Evolutionary conservation across 345 rosid genomes (phyloP).

Genomic region (Eucalyptus brandiana): DNA sequence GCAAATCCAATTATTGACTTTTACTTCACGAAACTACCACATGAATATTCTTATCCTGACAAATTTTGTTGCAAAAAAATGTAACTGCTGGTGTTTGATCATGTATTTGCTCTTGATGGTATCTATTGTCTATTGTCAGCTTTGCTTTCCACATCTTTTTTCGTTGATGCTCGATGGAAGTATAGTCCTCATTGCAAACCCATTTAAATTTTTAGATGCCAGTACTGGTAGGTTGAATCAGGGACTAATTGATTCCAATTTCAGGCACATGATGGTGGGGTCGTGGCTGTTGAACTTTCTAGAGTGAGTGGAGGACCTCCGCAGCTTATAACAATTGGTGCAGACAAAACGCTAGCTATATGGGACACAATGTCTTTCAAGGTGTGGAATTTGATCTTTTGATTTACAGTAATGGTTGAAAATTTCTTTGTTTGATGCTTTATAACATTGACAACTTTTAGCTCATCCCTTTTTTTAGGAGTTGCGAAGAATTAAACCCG

Average conservation of each 20-base stretch:
- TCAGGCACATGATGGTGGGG: constrained; percentile 99
- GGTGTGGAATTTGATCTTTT: constrained; percentile 26
- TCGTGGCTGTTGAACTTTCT: constrained; percentile 87
- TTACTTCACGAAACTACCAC: neutral
- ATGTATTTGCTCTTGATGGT: neutral
- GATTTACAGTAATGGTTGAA: neutral
- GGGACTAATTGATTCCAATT: neutral
- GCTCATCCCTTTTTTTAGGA: constrained; percentile 40
- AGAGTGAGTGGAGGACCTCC: constrained; percentile 96
- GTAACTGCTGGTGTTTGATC: neutral
- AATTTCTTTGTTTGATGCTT: neutral
- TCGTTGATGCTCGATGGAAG: neutral
- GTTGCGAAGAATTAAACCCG: constrained; percentile 94
- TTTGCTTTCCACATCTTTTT: neutral
- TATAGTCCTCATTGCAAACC: neutral
- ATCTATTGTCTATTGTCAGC: neutral
- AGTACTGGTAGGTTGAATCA: neutral
- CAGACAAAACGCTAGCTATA: constrained; percentile 94
- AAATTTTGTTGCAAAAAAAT: neutral
- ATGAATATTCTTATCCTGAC: neutral
- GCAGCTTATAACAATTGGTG: constrained; percentile 92
- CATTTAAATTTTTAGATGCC: neutral
- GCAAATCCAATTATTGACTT: neutral
- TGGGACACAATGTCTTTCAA: constrained; percentile 98
- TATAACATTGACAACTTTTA: neutral